A percentile compares a stretch with the other conserved stretches of the same genome.
phyloP scores from a whole-genome alignment of 2,329 filamentous ascomycete genomes.

The Drechmeria coniospora region DNA sequence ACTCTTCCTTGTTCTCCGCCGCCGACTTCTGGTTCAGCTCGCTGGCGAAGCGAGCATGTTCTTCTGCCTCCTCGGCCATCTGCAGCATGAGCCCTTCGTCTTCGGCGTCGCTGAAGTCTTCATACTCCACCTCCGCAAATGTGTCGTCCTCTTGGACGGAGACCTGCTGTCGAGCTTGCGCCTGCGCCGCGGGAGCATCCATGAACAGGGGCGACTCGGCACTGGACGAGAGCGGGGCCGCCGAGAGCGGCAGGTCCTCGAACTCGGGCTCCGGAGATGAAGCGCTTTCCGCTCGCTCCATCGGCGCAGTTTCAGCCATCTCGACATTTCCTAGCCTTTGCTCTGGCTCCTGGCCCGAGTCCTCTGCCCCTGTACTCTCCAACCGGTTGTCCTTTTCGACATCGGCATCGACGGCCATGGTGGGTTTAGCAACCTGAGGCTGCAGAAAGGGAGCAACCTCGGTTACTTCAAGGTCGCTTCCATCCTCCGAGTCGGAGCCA shows the following conservation, averaged over 20 bases:
- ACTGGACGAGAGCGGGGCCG: too few relatives aligned
- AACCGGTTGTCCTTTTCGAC: too few relatives aligned
- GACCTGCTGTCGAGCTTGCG: background rate
- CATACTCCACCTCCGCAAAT: constrained; percentile 48
- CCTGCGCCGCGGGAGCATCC: constrained; percentile 2
- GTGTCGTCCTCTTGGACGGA: constrained; percentile 19
- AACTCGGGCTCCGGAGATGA: constrained; percentile 20
- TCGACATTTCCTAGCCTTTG: constrained; percentile 22
- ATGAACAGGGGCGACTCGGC: constrained; percentile 4
- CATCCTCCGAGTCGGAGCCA: constrained; percentile 43
- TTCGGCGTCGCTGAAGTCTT: constrained; percentile 71
- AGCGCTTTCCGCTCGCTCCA: constrained; percentile 4
- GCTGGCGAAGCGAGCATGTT: constrained; percentile 84
- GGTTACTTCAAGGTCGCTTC: constrained; percentile 41
- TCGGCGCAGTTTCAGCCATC: constrained; percentile 6
- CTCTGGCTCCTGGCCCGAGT: constrained; percentile 7
- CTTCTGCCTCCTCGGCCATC: constrained; percentile 79
- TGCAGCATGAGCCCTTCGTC: constrained; percentile 80
- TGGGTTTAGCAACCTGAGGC: constrained; percentile 2
- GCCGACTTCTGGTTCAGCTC: constrained; percentile 65
- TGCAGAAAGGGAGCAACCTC: constrained; percentile 26
- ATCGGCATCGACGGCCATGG: constrained; percentile 2
- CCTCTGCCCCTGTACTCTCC: background rate
- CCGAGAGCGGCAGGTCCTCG: constrained; percentile 21
- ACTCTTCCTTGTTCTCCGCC: constrained; percentile 57